Evolutionary conservation across 2,329 filamentous ascomycete species (phyloP).

Genomic region (Endoconidiophora laricicola): DNA sequence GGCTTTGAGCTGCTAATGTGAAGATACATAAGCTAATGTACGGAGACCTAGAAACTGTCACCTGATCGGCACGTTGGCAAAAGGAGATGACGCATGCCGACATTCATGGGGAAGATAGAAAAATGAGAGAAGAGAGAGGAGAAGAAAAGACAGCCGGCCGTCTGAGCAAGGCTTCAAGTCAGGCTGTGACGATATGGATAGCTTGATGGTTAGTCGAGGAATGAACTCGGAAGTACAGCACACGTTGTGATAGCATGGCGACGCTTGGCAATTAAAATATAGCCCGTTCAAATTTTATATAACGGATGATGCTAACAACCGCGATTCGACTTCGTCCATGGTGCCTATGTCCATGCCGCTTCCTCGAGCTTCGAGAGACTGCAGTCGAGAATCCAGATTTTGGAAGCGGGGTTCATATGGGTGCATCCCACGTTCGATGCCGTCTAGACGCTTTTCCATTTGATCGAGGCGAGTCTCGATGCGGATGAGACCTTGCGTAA

Average conservation of each 20-base stretch:
- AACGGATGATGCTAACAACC: constrained; percentile 21
- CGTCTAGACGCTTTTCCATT: constrained; percentile 38
- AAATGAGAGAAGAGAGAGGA: not conserved
- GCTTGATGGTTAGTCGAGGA: no score
- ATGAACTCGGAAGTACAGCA: no score
- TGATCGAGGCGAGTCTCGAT: constrained; percentile 33
- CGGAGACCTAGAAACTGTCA: no score
- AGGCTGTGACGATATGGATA: no score
- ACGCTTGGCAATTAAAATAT: not conserved
- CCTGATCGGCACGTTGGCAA: no score
- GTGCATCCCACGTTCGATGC: constrained; percentile 30
- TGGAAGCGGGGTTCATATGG: constrained; percentile 30
- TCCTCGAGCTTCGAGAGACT: constrained; percentile 22
- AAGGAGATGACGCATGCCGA: no score
- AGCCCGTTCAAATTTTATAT: not conserved
- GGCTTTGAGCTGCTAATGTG: no score
- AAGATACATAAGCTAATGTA: no score
- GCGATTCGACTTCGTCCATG: constrained; percentile 30
- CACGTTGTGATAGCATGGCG: no score
- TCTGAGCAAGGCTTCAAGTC: no score
- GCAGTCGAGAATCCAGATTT: constrained; percentile 26
- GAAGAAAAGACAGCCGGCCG: no score
- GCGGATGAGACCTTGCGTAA: constrained; percentile 33
- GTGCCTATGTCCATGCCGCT: constrained; percentile 19
- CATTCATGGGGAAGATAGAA: not conserved